Percentiles rank a stretch among this genome's conserved stretches.
Conservation (phyloP, 1,139 yeast genomes). For the Spencermartinsiella ligniputridi region DNA sequence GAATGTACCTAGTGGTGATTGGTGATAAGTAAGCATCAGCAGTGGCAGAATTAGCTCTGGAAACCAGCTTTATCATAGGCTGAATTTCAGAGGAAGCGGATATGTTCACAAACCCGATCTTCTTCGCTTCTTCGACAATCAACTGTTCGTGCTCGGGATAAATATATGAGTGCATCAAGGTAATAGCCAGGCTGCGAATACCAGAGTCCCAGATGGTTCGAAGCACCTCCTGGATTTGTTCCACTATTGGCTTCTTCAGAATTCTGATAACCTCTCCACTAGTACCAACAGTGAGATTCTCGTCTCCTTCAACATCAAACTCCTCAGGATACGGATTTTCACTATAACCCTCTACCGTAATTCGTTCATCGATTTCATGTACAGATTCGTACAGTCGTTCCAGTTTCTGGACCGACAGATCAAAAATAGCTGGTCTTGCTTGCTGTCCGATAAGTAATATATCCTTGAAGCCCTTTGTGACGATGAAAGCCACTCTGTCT, state of each 20-base stretch:
- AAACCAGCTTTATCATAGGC: conserved; percentile 70
- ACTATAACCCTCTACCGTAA: conserved; percentile 61
- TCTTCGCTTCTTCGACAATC: conserved; percentile 54
- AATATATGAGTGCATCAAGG: conserved; percentile 66
- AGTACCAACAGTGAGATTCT: conserved; percentile 45
- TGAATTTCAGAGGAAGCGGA: conserved; percentile 62
- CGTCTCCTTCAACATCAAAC: conserved; percentile 28
- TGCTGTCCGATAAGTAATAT: conserved; percentile 66
- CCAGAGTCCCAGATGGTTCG: conserved; percentile 48
- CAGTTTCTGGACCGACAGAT: conserved; percentile 54
- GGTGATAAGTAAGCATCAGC: conserved; percentile 81
- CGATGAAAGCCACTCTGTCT: conserved; percentile 56
- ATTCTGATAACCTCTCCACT: conserved; percentile 63
- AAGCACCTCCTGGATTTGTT: conserved; percentile 40
- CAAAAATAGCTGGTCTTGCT: conserved; percentile 66
- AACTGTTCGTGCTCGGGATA: conserved; percentile 59
- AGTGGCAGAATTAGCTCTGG: conserved; percentile 67
- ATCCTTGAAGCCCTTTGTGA: conserved; percentile 66
- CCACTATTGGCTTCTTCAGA: conserved; percentile 44
- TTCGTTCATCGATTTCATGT: conserved; percentile 67
- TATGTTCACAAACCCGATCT: conserved; percentile 57
- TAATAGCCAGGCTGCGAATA: conserved; percentile 60
- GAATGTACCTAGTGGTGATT: conserved; percentile 56
- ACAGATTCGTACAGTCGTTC: conserved; percentile 59
- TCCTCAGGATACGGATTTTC: conserved; percentile 49